Evolutionary conservation across 208 protist species (phyloP).

Genomic region (Wallacemonas sp.): DNA sequence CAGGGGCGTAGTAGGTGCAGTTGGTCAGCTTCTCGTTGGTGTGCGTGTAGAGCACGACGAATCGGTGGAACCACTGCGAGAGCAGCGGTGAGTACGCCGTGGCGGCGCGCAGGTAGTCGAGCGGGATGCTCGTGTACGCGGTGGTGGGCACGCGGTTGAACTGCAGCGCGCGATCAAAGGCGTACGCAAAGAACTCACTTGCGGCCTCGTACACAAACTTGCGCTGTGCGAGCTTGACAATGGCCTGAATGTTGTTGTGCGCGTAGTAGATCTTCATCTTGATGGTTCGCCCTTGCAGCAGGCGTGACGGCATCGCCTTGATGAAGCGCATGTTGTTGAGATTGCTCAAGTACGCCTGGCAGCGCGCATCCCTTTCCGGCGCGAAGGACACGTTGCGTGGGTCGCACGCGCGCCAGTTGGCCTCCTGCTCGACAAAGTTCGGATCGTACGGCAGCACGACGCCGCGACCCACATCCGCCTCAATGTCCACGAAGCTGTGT

Average conservation of each 20-base stretch:
- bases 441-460: constrained; percentile 55
- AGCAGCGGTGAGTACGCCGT: constrained; percentile 68
- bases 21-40: constrained; percentile 54
- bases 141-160: constrained; percentile 76
- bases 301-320: constrained; percentile 63
- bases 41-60: constrained; percentile 67
- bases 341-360: constrained; percentile 71
- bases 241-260: constrained; percentile 70
- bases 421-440: constrained; percentile 20
- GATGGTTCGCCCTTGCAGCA: constrained; percentile 75
- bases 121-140: constrained; percentile 53
- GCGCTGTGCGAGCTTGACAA: constrained; percentile 81
- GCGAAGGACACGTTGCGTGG: constrained; percentile 69
- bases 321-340: constrained; percentile 81
- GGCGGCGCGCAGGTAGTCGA: constrained; percentile 75
- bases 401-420: constrained; percentile 64
- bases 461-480: constrained; percentile 38
- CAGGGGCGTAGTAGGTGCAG: constrained; percentile 39
- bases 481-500: constrained; percentile 60
- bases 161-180: constrained; percentile 60
- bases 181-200: constrained; percentile 73
- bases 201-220: constrained; percentile 84
- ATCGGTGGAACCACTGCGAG: constrained; percentile 79
- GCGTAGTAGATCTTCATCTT: constrained; percentile 79
- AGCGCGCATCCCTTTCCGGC: constrained; percentile 50